These are phyloP conservation scores for Fusarium tanahbumbuense DNA, from an alignment of 2,329 filamentous ascomycete genomes.

Conservation along the genomic window DNA sequence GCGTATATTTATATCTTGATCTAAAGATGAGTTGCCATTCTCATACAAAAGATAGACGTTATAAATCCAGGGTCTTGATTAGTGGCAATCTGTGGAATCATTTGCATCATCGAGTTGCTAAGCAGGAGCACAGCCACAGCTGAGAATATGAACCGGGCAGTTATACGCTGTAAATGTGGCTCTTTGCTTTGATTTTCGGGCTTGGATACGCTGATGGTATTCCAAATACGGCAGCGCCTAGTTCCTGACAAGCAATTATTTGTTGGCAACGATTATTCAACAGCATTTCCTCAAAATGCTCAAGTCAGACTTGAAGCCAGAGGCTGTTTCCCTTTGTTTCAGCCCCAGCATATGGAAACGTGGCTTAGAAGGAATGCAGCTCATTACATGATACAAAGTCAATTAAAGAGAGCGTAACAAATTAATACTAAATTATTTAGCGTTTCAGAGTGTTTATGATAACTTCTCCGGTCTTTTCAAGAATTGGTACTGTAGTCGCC, in stretches of 20 bases:
- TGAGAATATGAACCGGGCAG: background rate
- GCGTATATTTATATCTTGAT: constrained; percentile 28
- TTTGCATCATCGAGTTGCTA: constrained; percentile 44
- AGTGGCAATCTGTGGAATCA: constrained; percentile 40
- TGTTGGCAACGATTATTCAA: background rate
- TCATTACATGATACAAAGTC: background rate
- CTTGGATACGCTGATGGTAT: constrained; percentile 16
- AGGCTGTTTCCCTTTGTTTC: background rate
- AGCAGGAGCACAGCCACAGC: constrained; percentile 32
- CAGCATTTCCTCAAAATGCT: background rate
- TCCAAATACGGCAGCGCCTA: constrained; percentile 1
- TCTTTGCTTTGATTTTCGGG: background rate
- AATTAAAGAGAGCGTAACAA: background rate
- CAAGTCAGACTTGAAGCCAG: background rate
- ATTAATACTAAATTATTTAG: background rate
- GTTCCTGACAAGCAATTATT: background rate
- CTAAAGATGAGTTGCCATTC: background rate
- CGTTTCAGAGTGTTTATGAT: background rate
- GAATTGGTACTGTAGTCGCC: background rate
- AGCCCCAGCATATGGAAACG: background rate
- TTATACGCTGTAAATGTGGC: constrained; percentile 12
- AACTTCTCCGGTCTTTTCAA: background rate
- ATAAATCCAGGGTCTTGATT: constrained; percentile 14
- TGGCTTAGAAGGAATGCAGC: background rate
- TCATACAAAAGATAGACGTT: constrained; percentile 9